Base-by-base conservation (phyloP, 345 rosid genomes). In the Cardiospermum halicacabum region DNA sequence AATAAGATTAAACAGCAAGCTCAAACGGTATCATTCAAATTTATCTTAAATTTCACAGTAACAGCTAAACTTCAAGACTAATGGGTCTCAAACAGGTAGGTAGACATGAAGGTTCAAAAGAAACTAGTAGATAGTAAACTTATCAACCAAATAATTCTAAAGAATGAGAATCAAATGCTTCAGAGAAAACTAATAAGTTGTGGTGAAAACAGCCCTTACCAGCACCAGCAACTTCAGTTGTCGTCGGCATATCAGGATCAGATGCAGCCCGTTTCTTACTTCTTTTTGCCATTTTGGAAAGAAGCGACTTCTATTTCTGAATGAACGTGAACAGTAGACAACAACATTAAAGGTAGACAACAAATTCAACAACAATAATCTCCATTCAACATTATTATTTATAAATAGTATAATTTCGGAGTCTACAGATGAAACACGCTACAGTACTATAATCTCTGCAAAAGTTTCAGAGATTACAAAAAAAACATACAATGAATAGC, bases 191-290 rank as follows among this genome's bases (percentile, higher is more conserved):
- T 45, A 19, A 30, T 47, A 45, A 39, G 31, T 37, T 2, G 6
- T 12, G 2, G 31, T 36, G 50, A 51, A 68, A 47, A 42, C 47
- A 56, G 50, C 15, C 18, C 64, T 62, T 62, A 80, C 81, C 80
- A 56, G 64, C 56, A 69, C 62, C 71, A 3, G 37, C 9, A 24
- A 22, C 40, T 39, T 22, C 70, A 55, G 28, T 59, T 30, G 54
- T 37, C 47, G 75, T 68, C 34, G 64, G 43, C 32, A 50, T 36
- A 68, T 74, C 79, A 47, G 69, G 65, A 68, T 77, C 78, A 24
- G 81, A 59, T 43, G 78, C 81, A 51, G 67, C 68, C 34, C 83
- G 67, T 72, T 77, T 79, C 72, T 79, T 79, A 53, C 56, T 74
- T 53, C 66, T 16, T 49, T 70, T 77, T 60, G n/a, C 47, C 66